Evolutionary conservation across 768 basidiomycete genomes (phyloP), one percentile per base, ranked within the genome.

Genomic region (Phaeotremella skinneri): DNA sequence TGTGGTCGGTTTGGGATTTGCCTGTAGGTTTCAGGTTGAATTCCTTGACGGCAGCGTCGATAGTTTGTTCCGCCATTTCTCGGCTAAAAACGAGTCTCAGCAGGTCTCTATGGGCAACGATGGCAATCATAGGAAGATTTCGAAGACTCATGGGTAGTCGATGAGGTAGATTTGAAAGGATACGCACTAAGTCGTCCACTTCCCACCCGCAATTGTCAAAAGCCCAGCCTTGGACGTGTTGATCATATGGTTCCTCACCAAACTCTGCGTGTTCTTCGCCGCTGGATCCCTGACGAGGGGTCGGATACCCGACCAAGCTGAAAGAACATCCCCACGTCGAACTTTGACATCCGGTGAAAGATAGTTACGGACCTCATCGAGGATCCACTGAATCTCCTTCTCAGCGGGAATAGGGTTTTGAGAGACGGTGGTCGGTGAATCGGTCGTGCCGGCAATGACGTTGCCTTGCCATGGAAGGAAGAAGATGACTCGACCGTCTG

Each of bases 401-500:
- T 98, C 94, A 21, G 82, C 81, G 0, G 93, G 90, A 2, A 83
- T 81, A 3, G 93, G 93, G 64, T 92, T 85, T 34, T 82, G 81
- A 30, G 81, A 81, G 53, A 94, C 88, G 1, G 79, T 72, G 2
- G 88, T 85, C 0, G 88, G 87, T 0, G 88, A 82, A 76, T 99
- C 94, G 6, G 94, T 99, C 2, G 96, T 97, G 25, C 94, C 94
- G 1, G 94, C 94, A 62, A 99, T 92, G 39, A 92, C 92, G 80
- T 88, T 91, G 7, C 94, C 94, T 79, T 97, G 87, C 94, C 96
- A 99, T 0, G 94, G 94, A 9, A 99, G 84, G 83, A 99, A 96
- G 83, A 97, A 99, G 73, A 99, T 94, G 55, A 99, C 93, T 26
- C 94, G 87, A 0, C 94, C 94, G 64, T 99, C 94, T 0, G 89